Evolutionary conservation across 164 flowering plant species (phyloP), one percentile per base, ranked within the genome.

Genomic region (Liquidambar formosana): DNA sequence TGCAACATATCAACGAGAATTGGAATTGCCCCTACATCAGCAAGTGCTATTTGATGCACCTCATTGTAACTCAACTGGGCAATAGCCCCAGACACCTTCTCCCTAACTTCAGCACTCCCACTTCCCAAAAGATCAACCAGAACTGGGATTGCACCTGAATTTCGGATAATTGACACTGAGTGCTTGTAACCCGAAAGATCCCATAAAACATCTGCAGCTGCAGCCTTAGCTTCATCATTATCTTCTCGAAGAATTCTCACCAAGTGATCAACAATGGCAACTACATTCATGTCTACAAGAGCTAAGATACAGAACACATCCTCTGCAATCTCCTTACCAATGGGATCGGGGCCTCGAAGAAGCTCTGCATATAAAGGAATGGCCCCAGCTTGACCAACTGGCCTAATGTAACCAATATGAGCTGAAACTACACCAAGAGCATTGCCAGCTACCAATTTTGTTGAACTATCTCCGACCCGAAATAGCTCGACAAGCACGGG

Each of bases 131-230:
- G 84, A 57, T 79, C 81, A 71, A 85, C 73, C 21, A 85, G 66
- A 48, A 80, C 25, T 5, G 82, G 83, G 57, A 87, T 73, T 64
- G 81, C 89, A 54, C 86, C 87, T 1, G 87, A 80, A 41, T 64
- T 78, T 18, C 73, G 60, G 15, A 82, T 61, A 52, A 79, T 68
- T 47, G 81, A 59, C 38, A 69, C 57, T 9, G 82, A 75, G 63
- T 85, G 81, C 72, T 85, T 71, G 59, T 87, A 83, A 64, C 78
- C 73, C 6, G 81, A 76, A 19, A 87, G 76, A 73, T 81, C 80
- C 89, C 89, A 85, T 43, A 87, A 51, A 68, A 84, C 86, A 75
- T 83, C 82, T n/a, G 82, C 80, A 19, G 91, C 89, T 64, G 88
- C 81, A 49, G 75, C 81, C 65, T 76, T 83, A 4, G 85, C 76